These are phyloP conservation scores for Ormosia emarginata DNA, from an alignment of 306 rosid species.

Conservation along the genomic window DNA sequence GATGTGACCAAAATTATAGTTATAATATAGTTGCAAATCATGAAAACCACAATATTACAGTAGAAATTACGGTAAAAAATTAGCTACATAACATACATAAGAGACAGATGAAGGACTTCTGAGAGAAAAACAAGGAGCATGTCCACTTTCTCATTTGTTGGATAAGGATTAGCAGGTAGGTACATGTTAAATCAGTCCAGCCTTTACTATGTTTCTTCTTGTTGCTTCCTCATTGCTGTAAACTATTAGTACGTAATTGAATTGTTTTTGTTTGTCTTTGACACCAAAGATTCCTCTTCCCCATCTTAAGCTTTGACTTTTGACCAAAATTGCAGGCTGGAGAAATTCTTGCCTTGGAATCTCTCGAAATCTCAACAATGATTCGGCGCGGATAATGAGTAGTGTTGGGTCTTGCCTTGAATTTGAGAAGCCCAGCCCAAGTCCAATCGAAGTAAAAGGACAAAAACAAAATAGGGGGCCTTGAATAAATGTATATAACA, in stretches of 20 bases:
- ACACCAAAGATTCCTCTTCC: background rate
- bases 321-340: background rate
- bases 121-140: background rate
- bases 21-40: too few species aligned
- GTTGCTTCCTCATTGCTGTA: background rate
- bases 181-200: background rate
- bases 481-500: too few species aligned
- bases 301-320: background rate
- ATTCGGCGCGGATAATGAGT: background rate
- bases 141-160: background rate
- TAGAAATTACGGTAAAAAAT: too few species aligned
- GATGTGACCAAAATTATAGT: too few species aligned
- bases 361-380: too few species aligned
- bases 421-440: background rate
- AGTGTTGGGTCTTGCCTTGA: background rate
- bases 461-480: too few species aligned
- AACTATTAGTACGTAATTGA: background rate
- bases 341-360: background rate
- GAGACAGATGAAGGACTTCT: background rate
- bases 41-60: too few species aligned
- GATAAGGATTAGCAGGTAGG: background rate
- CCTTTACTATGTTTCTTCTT: background rate
- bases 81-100: background rate
- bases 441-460: background rate
- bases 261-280: background rate